These are phyloP conservation scores for Colletotrichum magnum DNA, from an alignment of 2,329 filamentous ascomycete genomes.

Conservation along the genomic window DNA sequence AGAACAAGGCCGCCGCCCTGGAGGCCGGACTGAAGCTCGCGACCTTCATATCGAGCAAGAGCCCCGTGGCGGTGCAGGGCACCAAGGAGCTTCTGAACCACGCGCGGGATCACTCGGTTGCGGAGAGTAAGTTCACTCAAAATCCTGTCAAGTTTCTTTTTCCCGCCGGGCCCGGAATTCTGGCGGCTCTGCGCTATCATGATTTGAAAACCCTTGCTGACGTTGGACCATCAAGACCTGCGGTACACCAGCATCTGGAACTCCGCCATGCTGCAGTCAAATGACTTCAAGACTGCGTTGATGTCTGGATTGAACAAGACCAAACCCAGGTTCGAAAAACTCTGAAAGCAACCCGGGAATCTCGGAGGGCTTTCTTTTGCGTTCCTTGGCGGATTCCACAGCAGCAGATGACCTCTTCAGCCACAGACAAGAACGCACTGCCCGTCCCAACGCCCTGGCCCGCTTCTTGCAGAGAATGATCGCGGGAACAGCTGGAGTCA, in stretches of 20 bases:
- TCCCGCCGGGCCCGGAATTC: constrained; percentile 5
- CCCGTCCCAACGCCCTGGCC: not conserved
- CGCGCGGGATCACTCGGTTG: constrained; percentile 82
- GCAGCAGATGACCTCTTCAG: not conserved
- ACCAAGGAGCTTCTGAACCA: constrained; percentile 91
- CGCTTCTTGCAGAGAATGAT: not conserved
- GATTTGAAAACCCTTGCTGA: constrained; percentile 60
- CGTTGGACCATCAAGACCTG: constrained; percentile 18
- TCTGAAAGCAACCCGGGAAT: constrained; percentile 61
- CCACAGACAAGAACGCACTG: not conserved
- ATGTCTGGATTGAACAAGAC: constrained; percentile 83
- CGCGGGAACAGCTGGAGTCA: not conserved
- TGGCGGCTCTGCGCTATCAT: constrained; percentile 46
- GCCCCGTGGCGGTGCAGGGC: constrained; percentile 87
- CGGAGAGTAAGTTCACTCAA: constrained; percentile 72
- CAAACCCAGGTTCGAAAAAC: constrained; percentile 86
- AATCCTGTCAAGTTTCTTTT: constrained; percentile 8
- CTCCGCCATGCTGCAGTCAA: constrained; percentile 82
- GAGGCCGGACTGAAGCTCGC: constrained; percentile 75
- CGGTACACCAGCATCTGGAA: constrained; percentile 93
- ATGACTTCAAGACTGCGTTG: constrained; percentile 82
- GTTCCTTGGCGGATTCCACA: not conserved
- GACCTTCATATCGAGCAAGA: constrained; percentile 80
- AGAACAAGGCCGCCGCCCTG: constrained; percentile 74
- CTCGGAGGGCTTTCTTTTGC: too few species aligned